Base-by-base conservation (phyloP, 31 red algal species). In the Odonthalia washingtoniensis region DNA sequence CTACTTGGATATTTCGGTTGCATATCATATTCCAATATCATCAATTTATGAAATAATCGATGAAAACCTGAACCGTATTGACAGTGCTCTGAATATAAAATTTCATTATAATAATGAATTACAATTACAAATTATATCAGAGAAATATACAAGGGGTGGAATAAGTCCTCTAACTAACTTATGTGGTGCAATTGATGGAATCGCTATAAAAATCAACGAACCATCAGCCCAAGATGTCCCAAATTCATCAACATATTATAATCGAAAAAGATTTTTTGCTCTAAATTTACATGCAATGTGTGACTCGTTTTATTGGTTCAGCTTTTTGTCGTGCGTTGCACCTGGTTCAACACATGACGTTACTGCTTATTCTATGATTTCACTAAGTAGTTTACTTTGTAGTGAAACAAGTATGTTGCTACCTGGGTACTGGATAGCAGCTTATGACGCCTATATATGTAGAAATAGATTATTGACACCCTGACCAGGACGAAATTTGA, bases 251-350 rank as follows among this genome's bases (percentile, higher is more conserved):
- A 70, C 63, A n/a, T 88, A 80, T 18, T 88, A 80, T 37, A 88
- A 88, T 33, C 40, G 75, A 31, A 88, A 88, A 57, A 72, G 64
- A 28, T 88, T 31, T 37, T 88, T 88, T 80, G 85, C 85, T 26
- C 4, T 88, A 0, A 80, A 80, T 35, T 1, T 88, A 36, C 52
- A 88, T n/a, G 85, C 72, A 1, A 80, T 88, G 62, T 88, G 85
- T 37, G 85, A 80, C 33, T 80, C 57, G 0, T 32, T 41, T 24
- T 80, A 70, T 37, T 5, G 57, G 62, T 80, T 88, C 57, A 70
- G 70, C 16, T 80, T 70, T 62, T 24, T 88, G 1, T 70, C 75
- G 2, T 44, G 2, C 3, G 5, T 4, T 2, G 5, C 42, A 2
- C 42, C 42, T 44, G 42, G 42, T 4, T 44, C 42, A 2, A 4